Conservation (phyloP, 1,284 basidiomycete species). For the Cutaneotrichosporon sp. region DNA sequence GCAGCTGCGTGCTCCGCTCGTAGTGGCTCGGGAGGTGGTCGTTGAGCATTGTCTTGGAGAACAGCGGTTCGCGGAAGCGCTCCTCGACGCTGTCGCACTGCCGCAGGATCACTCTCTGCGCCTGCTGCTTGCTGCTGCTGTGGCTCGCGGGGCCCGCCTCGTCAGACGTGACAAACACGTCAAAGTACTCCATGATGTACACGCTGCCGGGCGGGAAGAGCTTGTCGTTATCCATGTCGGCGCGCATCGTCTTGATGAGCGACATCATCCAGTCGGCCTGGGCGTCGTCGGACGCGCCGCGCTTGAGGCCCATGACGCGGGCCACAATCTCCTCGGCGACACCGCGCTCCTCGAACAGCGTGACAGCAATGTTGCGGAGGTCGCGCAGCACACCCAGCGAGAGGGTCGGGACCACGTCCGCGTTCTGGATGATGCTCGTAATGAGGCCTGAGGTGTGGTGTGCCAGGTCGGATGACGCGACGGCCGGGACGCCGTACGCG, state of each 20-base stretch:
- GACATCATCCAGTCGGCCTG: constrained; percentile 53
- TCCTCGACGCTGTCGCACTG: constrained; percentile 56
- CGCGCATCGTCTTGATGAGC: constrained; percentile 54
- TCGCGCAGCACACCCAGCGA: constrained; percentile 57
- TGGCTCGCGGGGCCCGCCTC: constrained; percentile 9
- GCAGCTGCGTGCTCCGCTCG: constrained; percentile 46
- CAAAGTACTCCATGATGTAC: constrained; percentile 52
- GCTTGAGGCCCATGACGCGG: constrained; percentile 49
- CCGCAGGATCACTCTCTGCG: constrained; percentile 54
- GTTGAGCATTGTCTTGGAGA: constrained; percentile 50
- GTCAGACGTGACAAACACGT: constrained; percentile 49
- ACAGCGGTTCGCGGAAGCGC: constrained; percentile 55
- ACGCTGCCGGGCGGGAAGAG: constrained; percentile 52
- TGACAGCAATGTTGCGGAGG: constrained; percentile 56
- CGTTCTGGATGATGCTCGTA: constrained; percentile 55
- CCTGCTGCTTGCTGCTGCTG: constrained; percentile 37
- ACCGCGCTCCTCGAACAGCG: constrained; percentile 53
- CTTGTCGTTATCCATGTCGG: constrained; percentile 55
- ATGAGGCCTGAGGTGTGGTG: constrained; percentile 55
- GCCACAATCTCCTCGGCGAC: constrained; percentile 58
- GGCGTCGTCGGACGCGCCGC: constrained; percentile 24
- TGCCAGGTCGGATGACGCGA: constrained; percentile 56
- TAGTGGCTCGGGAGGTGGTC: constrained; percentile 52
- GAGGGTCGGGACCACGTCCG: constrained; percentile 48
- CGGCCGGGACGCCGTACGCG: constrained; percentile 55